Evolutionary conservation across 2,329 filamentous ascomycete genomes (phyloP).

Genomic region (Monosporascus ibericus): DNA sequence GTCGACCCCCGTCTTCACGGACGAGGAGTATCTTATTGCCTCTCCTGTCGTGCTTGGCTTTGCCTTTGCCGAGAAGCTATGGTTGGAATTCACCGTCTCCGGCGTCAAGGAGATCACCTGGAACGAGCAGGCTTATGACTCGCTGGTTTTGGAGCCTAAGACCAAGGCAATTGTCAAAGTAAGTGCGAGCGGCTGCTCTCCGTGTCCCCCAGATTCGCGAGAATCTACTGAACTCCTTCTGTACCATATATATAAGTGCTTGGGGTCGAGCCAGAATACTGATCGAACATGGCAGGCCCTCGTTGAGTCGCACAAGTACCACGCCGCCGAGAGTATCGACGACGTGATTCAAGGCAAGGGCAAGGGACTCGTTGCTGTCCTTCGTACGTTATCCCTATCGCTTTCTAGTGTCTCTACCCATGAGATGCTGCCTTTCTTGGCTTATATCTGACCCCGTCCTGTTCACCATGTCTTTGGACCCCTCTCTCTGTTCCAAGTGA

Average conservation of each 20-base stretch:
- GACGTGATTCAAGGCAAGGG: conserved; percentile 80
- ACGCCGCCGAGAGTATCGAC: conserved; percentile 75
- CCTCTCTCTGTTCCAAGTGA: too few relatives aligned
- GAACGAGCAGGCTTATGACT: conserved; percentile 79
- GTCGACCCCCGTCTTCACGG: conserved; percentile 54
- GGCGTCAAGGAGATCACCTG: conserved; percentile 75
- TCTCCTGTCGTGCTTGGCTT: conserved; percentile 84
- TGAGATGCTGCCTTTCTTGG: too few relatives aligned
- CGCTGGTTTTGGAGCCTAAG: conserved; percentile 62
- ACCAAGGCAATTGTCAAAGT: conserved; percentile 62
- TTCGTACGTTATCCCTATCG: conserved; percentile 35
- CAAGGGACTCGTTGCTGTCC: conserved; percentile 73
- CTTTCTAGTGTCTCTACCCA: background rate
- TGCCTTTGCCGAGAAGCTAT: conserved; percentile 80
- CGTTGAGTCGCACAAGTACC: conserved; percentile 78
- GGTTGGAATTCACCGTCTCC: conserved; percentile 81
- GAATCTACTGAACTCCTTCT: background rate
- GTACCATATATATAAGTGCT: too few relatives aligned
- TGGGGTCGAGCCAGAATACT: background rate
- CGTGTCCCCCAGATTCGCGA: background rate
- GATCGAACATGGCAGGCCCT: conserved; percentile 46
- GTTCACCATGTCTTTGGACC: too few relatives aligned
- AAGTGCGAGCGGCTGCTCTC: conserved; percentile 3
- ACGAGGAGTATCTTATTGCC: conserved; percentile 78
- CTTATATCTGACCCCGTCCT: too few relatives aligned